Percentiles rank a stretch among this genome's conserved stretches.
These are phyloP conservation scores for Escovopsis sp. DNA, from an alignment of 2,329 filamentous ascomycete genomes.

Conservation along the genomic window DNA sequence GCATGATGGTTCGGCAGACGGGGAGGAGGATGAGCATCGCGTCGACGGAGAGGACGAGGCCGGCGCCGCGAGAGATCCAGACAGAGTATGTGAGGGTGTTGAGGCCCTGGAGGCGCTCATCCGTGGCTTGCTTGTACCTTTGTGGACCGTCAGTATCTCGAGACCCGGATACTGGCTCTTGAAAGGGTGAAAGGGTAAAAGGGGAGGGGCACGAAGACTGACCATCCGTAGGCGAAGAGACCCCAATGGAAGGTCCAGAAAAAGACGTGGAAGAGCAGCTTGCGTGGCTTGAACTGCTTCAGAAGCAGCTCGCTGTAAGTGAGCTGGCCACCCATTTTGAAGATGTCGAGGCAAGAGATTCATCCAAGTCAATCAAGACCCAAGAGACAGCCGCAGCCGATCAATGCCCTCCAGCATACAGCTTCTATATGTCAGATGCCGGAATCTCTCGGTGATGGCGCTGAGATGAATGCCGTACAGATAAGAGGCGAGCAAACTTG, in stretches of 20 bases:
- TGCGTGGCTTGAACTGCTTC: constrained; percentile 54
- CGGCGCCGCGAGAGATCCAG: constrained; percentile 91
- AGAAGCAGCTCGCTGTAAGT: constrained; percentile 30
- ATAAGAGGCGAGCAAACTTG: no score
- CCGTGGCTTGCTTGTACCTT: constrained; percentile 65
- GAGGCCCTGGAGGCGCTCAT: constrained; percentile 56
- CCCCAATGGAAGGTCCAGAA: constrained; percentile 70
- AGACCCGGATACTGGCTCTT: neutral
- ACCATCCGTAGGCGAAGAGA: constrained; percentile 81
- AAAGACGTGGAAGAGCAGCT: constrained; percentile 64
- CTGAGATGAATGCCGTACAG: no score
- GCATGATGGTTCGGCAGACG: constrained; percentile 84
- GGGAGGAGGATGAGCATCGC: constrained; percentile 78
- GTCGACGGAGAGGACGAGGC: constrained; percentile 72
- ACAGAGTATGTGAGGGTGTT: constrained; percentile 80
- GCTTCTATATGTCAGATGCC: no score
- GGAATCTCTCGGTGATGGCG: no score
- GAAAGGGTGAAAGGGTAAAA: neutral
- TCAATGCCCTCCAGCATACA: no score
- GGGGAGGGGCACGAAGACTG: constrained; percentile 18
- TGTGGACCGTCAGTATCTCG: neutral
- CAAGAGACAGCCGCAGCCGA: no score
- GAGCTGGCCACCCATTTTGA: constrained; percentile 26
- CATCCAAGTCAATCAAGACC: no score
- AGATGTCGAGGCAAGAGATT: neutral